Percentiles rank a stretch among this genome's conserved stretches.
Conservation (phyloP, 768 basidiomycete species). For the Symmetrospora coprosmae region DNA sequence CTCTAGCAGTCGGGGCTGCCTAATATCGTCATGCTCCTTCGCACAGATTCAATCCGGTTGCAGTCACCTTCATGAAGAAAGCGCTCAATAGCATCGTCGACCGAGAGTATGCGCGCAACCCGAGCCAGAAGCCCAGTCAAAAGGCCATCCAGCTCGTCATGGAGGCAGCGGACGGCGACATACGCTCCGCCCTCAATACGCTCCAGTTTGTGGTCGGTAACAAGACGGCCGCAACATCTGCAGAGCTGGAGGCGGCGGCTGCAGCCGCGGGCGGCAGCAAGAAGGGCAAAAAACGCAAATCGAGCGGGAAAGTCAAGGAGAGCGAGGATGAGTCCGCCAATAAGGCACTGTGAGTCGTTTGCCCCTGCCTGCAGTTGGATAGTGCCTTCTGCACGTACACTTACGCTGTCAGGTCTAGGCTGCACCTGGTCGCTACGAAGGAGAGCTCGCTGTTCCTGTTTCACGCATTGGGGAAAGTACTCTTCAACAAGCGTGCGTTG, state of each 20-base stretch:
- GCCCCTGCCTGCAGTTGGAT: neutral
- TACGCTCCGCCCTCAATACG: constrained; percentile 82
- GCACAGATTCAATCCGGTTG: constrained; percentile 81
- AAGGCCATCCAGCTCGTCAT: constrained; percentile 56
- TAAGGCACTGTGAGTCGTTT: constrained; percentile 33
- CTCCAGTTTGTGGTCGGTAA: constrained; percentile 64
- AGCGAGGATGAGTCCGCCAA: constrained; percentile 29
- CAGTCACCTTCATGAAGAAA: constrained; percentile 65
- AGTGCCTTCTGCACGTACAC: neutral
- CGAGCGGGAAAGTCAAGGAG: constrained; percentile 29
- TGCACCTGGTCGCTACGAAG: constrained; percentile 63
- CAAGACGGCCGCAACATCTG: constrained; percentile 27
- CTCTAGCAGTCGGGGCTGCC: neutral
- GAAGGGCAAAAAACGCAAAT: constrained; percentile 35
- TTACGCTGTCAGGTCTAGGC: constrained; percentile 31
- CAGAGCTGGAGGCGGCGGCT: constrained; percentile 25
- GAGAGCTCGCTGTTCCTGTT: constrained; percentile 81
- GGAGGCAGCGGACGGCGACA: constrained; percentile 72
- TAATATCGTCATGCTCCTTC: neutral
- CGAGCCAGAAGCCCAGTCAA: neutral
- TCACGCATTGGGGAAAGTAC: constrained; percentile 78
- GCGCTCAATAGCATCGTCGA: constrained; percentile 48
- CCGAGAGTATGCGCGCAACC: neutral
- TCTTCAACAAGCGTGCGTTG: constrained; percentile 77
- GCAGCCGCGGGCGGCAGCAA: constrained; percentile 35